These are phyloP conservation scores for Nakazawaea pomicola DNA, from an alignment of 805 yeast species.

Conservation along the genomic window DNA sequence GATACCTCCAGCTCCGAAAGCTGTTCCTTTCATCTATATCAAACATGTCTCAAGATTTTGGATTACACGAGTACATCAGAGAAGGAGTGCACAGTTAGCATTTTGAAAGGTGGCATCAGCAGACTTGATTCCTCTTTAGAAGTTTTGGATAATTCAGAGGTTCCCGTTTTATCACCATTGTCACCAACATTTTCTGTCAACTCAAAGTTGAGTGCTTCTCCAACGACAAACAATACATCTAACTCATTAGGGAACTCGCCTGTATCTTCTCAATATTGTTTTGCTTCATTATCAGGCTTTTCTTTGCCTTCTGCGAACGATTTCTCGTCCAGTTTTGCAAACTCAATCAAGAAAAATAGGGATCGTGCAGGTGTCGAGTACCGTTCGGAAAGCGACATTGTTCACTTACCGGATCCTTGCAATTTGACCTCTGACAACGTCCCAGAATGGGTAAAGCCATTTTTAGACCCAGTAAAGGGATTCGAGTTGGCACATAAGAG, in stretches of 20 bases:
- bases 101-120: constrained; percentile 9
- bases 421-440: constrained; percentile 7
- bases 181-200: constrained; percentile 8
- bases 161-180: constrained; percentile 4
- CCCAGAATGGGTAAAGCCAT: constrained; percentile 13
- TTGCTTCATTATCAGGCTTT: constrained; percentile 31
- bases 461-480: constrained; percentile 17
- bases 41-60: constrained; percentile 16
- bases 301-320: constrained; percentile 36
- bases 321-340: constrained; percentile 24
- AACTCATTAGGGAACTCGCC: constrained; percentile 9
- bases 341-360: constrained; percentile 19
- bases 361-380: not conserved
- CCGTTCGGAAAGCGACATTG: not conserved
- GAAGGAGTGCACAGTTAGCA: not conserved
- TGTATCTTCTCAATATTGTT: not conserved
- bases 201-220: constrained; percentile 4
- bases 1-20: constrained; percentile 19
- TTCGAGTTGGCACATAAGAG: constrained; percentile 23
- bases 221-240: not conserved
- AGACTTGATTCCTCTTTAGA: not conserved
- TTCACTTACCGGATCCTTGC: constrained; percentile 13
- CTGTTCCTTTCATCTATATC: constrained; percentile 27
- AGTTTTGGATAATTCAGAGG: not conserved
- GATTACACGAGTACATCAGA: constrained; percentile 1